phyloP scores from a whole-genome alignment of 1,284 basidiomycete genomes.

The Rhodofomes roseus region DNA sequence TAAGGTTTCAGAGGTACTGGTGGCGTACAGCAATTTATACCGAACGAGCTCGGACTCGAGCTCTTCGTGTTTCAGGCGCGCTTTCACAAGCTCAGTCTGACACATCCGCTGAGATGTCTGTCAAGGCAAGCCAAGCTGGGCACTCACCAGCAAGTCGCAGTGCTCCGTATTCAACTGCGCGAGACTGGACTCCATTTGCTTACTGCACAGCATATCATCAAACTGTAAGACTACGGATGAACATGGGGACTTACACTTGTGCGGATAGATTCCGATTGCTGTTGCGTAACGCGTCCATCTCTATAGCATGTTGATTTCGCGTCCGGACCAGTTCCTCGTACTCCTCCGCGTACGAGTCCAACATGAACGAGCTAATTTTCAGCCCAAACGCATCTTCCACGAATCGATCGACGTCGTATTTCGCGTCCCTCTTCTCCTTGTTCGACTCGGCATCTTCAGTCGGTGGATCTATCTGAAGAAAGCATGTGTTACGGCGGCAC shows the following conservation, averaged over 20 bases:
- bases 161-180: slow-evolving; percentile 81
- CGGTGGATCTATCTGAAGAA: slow-evolving; percentile 25
- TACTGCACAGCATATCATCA: slow-evolving; percentile 40
- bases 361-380: slow-evolving; percentile 87
- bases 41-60: slow-evolving; percentile 87
- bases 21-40: slow-evolving; percentile 82
- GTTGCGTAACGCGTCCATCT: slow-evolving; percentile 78
- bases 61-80: slow-evolving; percentile 84
- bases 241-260: slow-evolving; percentile 64
- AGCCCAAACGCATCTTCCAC: slow-evolving; percentile 82
- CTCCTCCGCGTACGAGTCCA: slow-evolving; percentile 85
- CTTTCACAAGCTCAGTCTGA: slow-evolving; percentile 87
- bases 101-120: background rate
- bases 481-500: background rate
- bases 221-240: background rate
- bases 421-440: slow-evolving; percentile 24
- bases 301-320: slow-evolving; percentile 75
- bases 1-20: background rate
- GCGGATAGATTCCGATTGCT: slow-evolving; percentile 73
- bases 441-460: slow-evolving; percentile 14
- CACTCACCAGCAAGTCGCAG: slow-evolving; percentile 64
- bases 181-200: slow-evolving; percentile 73
- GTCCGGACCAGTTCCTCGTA: slow-evolving; percentile 70
- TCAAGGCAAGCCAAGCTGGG: background rate
- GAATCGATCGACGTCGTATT: slow-evolving; percentile 76